phyloP scores from a whole-genome alignment of 768 basidiomycete species.

The Hygrophorus russula region DNA sequence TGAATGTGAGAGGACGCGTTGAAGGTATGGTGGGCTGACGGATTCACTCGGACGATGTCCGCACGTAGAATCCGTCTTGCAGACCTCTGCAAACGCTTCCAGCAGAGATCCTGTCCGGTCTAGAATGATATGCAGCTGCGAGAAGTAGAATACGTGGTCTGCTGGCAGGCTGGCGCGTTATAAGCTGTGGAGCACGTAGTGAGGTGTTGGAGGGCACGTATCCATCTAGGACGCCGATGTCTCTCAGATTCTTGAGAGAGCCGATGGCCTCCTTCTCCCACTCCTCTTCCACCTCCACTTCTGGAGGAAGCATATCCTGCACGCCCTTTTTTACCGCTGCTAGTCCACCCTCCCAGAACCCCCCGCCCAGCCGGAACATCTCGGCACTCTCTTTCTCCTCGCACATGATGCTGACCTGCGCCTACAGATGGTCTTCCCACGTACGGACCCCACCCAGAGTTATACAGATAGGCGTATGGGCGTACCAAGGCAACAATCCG shows the following conservation, averaged over 20 bases:
- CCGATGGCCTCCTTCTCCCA: conserved; percentile 58
- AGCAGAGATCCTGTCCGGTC: conserved; percentile 58
- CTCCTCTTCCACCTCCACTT: conserved; percentile 33
- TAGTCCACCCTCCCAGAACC: conserved; percentile 72
- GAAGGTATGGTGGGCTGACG: not conserved
- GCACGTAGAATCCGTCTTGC: conserved; percentile 35
- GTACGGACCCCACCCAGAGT: no score
- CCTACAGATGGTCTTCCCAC: conserved; percentile 98
- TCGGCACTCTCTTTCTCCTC: conserved; percentile 71
- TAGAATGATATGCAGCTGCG: conserved; percentile 71
- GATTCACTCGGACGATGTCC: conserved; percentile 45
- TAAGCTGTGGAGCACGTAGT: not conserved
- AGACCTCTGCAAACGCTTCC: conserved; percentile 55
- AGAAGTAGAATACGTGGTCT: conserved; percentile 70
- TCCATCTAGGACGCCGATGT: conserved; percentile 55
- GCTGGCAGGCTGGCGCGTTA: conserved; percentile 35
- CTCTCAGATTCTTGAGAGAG: conserved; percentile 46
- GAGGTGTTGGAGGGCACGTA: conserved; percentile 18
- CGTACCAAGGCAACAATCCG: not conserved
- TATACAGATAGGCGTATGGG: conserved; percentile 10
- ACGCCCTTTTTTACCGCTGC: conserved; percentile 31
- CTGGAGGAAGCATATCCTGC: conserved; percentile 16
- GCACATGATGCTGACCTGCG: conserved; percentile 67
- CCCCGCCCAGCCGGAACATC: conserved; percentile 54
- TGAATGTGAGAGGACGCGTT: conserved; percentile 2